A percentile compares a stretch with the other conserved stretches of the same genome.
Evolutionary conservation across 2,329 filamentous ascomycete genomes (phyloP).

Genomic region (Exophiala lecanii-corni): DNA sequence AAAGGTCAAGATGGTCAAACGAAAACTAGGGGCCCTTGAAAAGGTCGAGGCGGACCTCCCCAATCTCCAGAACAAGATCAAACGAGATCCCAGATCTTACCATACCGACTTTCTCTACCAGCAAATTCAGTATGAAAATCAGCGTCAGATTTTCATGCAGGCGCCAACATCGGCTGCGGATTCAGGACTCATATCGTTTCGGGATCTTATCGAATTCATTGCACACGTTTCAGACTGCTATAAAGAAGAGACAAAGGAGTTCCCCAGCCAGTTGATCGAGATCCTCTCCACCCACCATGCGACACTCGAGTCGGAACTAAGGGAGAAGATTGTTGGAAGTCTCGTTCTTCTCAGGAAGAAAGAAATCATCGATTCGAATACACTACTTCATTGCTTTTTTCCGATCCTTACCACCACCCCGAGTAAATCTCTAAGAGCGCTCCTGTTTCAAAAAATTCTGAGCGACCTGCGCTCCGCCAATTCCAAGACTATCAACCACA

Average conservation of each 20-base stretch:
- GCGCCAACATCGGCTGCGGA: slow-evolving; percentile 74
- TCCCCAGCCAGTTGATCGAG: slow-evolving; percentile 73
- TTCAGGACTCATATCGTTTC: slow-evolving; percentile 75
- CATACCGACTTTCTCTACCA: slow-evolving; percentile 82
- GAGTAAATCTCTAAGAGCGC: slow-evolving; percentile 78
- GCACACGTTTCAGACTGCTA: slow-evolving; percentile 93
- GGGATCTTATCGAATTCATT: slow-evolving; percentile 88
- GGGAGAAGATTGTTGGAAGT: slow-evolving; percentile 91
- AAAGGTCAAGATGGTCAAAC: slow-evolving; percentile 70
- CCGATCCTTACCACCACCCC: slow-evolving; percentile 88
- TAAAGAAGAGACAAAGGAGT: slow-evolving; percentile 69
- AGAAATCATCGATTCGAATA: slow-evolving; percentile 80
- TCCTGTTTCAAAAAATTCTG: slow-evolving; percentile 86
- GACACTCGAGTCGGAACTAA: slow-evolving; percentile 72
- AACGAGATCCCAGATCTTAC: slow-evolving; percentile 82
- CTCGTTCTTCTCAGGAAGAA: slow-evolving; percentile 84
- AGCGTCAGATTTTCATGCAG: slow-evolving; percentile 84
- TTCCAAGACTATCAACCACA: slow-evolving; percentile 81
- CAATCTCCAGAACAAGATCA: slow-evolving; percentile 87
- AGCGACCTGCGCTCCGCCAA: slow-evolving; percentile 87
- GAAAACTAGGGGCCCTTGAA: slow-evolving; percentile 86
- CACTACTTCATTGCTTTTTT: slow-evolving; percentile 85
- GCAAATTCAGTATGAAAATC: slow-evolving; percentile 85
- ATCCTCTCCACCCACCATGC: slow-evolving; percentile 80
- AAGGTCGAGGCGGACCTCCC: slow-evolving; percentile 91